Evolutionary conservation across 1,139 yeast species (phyloP), one percentile per base, ranked within the genome.

Genomic region (Yamadazyma triangularis): DNA sequence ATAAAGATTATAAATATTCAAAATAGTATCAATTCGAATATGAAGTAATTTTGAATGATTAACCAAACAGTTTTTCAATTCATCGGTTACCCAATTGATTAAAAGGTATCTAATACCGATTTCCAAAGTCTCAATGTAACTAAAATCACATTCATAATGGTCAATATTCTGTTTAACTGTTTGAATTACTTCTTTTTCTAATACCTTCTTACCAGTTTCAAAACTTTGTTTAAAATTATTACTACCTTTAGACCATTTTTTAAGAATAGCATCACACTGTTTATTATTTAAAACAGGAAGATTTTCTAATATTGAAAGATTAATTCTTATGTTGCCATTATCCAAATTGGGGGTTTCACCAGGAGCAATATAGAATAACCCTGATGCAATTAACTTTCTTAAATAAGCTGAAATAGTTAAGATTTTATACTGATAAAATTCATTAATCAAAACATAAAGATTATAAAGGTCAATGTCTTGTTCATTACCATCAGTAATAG

Each of bases 341-440:
- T 55, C 40, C 23, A 38, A 23, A 15, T 37, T 35, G 4, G 38
- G 36, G 12, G 38, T 43, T 8, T 42, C 34, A 3, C 50, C 56
- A 2, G 58, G 58, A 4, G 66, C 57, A 6, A 72, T 50, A 50
- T 82, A 86, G 30, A 87, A 72, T 1, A 85, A 65, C 4, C 96
- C 96, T 1, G 93, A 80, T 4, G 96, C 87, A 31, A 88, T 87
- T 23, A 87, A 59, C 41, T 81, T 76, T 46, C 96, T 62, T 35
- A 87, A 63, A 45, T 87, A 88, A 0, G 85, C 72, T 0, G 89
- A 78, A 2, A 82, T 71, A 1, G 75, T 60, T 20, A 80, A 66
- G 15, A 79, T 52, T 28, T 72, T 70, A 28, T 72, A 52, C 24
- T 64, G 69, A 29, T 70, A 66, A 8, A 82, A 52, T 45, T 77